A percentile compares a stretch with the other conserved stretches of the same genome.
phyloP scores from a whole-genome alignment of 164 flowering plant species.

The Nymphaea thermarum region DNA sequence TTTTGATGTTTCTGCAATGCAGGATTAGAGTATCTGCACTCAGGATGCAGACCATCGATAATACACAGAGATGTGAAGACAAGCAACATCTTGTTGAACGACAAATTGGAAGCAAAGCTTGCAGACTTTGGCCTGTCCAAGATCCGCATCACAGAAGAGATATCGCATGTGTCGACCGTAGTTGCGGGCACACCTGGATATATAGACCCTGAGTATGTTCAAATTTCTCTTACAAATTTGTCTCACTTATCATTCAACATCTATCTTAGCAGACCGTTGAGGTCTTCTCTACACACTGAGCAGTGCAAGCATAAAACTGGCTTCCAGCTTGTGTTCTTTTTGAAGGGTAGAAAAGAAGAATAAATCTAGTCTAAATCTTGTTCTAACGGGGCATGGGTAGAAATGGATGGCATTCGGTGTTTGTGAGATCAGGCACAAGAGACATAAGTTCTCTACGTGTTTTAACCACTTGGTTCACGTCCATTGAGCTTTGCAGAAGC shows the following conservation, averaged over 20 bases:
- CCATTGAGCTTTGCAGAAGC: not conserved
- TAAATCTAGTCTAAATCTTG: too few relatives aligned
- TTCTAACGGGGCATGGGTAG: too few relatives aligned
- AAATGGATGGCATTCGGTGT: too few relatives aligned
- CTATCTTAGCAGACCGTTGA: too few relatives aligned
- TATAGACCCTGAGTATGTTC: conserved; percentile 1
- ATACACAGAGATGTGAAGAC: not conserved
- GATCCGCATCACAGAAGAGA: not conserved
- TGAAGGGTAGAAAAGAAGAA: too few relatives aligned
- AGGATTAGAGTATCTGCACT: conserved; percentile 1
- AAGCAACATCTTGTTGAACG: not conserved
- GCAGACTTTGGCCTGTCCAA: conserved; percentile 1
- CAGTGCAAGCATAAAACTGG: too few relatives aligned
- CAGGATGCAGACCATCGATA: conserved; percentile 1
- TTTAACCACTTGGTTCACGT: too few relatives aligned
- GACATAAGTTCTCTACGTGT: too few relatives aligned
- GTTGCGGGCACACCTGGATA: not conserved
- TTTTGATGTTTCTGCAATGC: not conserved
- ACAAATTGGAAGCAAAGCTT: not conserved
- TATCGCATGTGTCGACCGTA: not conserved
- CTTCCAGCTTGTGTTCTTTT: too few relatives aligned
- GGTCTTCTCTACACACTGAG: too few relatives aligned
- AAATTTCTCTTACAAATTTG: not conserved
- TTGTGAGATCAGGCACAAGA: too few relatives aligned
- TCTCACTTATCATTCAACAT: too few relatives aligned